A percentile compares a stretch with the other conserved stretches of the same genome.
These are phyloP conservation scores for Neonectria ditissima DNA, from an alignment of 2,329 filamentous ascomycete species.

Conservation along the genomic window DNA sequence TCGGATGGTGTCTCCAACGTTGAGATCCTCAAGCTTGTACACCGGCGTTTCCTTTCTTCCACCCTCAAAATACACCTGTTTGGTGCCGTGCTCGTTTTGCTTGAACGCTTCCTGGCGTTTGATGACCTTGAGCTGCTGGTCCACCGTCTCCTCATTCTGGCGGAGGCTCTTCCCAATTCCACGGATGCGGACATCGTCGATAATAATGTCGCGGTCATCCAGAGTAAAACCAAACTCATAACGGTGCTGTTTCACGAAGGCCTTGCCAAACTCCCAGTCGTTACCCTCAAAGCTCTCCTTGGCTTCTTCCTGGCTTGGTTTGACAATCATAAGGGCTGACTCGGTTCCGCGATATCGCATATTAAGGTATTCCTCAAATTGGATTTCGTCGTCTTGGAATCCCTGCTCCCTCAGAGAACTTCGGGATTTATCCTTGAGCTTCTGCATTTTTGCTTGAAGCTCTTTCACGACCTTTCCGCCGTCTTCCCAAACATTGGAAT, in stretches of 20 bases:
- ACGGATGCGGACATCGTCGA: conserved; percentile 89
- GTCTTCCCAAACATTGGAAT: conserved; percentile 72
- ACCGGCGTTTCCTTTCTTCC: conserved; percentile 82
- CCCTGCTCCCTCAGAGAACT: conserved; percentile 79
- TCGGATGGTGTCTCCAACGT: conserved; percentile 76
- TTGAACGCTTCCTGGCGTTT: conserved; percentile 67
- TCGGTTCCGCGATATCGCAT: conserved; percentile 93
- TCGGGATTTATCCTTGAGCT: conserved; percentile 81
- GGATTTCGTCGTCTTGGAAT: conserved; percentile 78
- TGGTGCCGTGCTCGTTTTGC: conserved; percentile 72
- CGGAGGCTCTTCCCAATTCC: conserved; percentile 91
- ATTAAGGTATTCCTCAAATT: conserved; percentile 93
- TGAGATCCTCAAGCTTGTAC: conserved; percentile 82
- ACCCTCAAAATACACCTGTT: conserved; percentile 86
- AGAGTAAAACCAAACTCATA: conserved; percentile 95
- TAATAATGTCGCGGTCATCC: conserved; percentile 84
- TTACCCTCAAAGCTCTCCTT: conserved; percentile 70
- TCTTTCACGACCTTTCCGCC: conserved; percentile 68
- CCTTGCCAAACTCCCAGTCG: conserved; percentile 84
- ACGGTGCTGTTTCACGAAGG: conserved; percentile 87
- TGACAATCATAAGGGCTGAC: conserved; percentile 89
- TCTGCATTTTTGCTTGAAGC: conserved; percentile 79
- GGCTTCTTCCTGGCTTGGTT: conserved; percentile 73
- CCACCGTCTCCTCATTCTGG: conserved; percentile 82
- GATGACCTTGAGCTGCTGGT: conserved; percentile 81